phyloP scores from a whole-genome alignment of 2,329 filamentous ascomycete genomes.

The Hypoxylon sp. region DNA sequence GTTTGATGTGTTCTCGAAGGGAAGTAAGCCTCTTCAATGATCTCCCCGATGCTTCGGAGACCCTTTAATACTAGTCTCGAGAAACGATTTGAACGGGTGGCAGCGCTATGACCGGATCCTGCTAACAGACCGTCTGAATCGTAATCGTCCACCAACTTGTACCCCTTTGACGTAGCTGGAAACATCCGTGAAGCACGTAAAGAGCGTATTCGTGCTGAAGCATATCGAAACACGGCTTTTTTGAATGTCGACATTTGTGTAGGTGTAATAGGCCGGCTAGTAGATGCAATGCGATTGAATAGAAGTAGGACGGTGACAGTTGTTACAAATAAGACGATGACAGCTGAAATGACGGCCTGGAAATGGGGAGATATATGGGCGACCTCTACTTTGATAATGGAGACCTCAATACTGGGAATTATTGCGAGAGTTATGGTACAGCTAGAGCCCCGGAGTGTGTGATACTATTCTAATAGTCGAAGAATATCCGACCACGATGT shows the following conservation, averaged over 20 bases:
- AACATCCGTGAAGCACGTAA: conserved; percentile 16
- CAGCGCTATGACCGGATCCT: conserved; percentile 2
- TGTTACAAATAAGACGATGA: neutral
- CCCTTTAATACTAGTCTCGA: conserved; percentile 8
- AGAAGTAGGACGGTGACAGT: neutral
- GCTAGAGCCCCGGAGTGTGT: too few species aligned
- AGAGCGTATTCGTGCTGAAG: conserved; percentile 8
- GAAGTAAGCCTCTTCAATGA: conserved; percentile 1
- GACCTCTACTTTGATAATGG: neutral
- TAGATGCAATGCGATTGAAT: neutral
- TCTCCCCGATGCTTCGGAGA: neutral
- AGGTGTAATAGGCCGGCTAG: neutral
- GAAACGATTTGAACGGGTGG: neutral
- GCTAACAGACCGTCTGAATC: conserved; percentile 21
- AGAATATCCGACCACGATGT: neutral
- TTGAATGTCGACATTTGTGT: conserved; percentile 21
- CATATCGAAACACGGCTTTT: conserved; percentile 13
- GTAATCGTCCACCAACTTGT: conserved; percentile 17
- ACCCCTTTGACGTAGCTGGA: conserved; percentile 13
- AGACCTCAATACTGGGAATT: neutral
- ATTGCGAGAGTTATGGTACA: neutral
- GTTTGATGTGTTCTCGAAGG: conserved; percentile 5
- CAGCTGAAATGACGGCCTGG: neutral
- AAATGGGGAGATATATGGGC: neutral
- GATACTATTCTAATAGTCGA: neutral